Evolutionary conservation across 1,139 yeast genomes (phyloP), one percentile per base, ranked within the genome.

Genomic region (Arxiozyma telluris): DNA sequence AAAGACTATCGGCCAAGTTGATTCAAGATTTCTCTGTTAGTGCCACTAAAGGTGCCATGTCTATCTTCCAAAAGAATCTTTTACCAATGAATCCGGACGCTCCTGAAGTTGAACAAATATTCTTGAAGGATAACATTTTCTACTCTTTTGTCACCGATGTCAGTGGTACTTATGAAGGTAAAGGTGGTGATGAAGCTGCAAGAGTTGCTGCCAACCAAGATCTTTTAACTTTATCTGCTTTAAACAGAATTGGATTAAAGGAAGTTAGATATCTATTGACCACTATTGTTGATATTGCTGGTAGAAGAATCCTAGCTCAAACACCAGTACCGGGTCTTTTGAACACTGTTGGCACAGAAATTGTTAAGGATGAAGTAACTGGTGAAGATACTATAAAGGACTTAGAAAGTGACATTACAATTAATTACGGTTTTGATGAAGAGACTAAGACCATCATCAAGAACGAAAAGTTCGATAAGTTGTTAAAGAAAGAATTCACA

Each of bases 261-360:
- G 89, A 85, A 47, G 74, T 90, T 51, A 80, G 82, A 63, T 83
- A 85, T 54, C 75, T 91, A 58, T 81, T 88, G 61, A 87, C 97
- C 8, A 79, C 91, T 49, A 79, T 91, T 57, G 89, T 93, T 54
- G 98, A 93, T 70, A 91, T 81, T 71, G 82, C 87, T 69, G 98
- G 98, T 58, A 84, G 82, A 64, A 80, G 98, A 69, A 76, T 91
- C 46, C 79, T 91, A 47, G 90, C 96, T 68, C 98, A 93, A 74
- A 88, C 96, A 18, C 96, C 97, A 25, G 96, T 93, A 50, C 98
- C 98, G n/a, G 98, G 98, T 57, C 81, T 91, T 57, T 86, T 91
- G 72, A 77, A 71, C 50, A 63, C 72, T 45, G 62, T 68, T 60
- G 73, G 72, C 54, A 64, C 68, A 21, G 61, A 63, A 43, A 66